Evolutionary conservation across 1,284 basidiomycete species (phyloP), one percentile per base, ranked within the genome.

Genomic region (Apiotrichum sp.): DNA sequence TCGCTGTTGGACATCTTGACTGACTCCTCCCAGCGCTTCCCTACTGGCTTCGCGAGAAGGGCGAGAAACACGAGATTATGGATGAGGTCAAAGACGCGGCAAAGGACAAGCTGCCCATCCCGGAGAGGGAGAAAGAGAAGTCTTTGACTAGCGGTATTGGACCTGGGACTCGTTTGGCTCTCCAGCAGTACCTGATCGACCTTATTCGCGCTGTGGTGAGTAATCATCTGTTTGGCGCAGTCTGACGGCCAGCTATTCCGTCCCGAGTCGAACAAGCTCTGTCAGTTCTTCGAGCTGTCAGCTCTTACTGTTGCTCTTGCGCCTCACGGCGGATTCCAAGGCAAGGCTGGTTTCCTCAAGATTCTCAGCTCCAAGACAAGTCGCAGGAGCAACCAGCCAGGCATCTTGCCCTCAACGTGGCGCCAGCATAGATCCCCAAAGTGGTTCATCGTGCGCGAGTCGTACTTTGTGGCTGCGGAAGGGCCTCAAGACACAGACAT

Each of bases 401-500:
- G 68, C 61, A 62, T 68, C 56, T 71, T 62, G 10, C 78, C 64
- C 39, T 70, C 53, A 52, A 78, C 67, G 63, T 88, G 89, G 85
- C 81, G 78, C 55, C 82, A 84, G 54, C 84, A 82, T 63, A 85
- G 84, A 63, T 82, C 86, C 59, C 84, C 84, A 43, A 85, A 87
- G 58, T 98, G 96, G 96, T 97, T 93, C 75, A 85, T 91, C 47
- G 85, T 98, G 3, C 82, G 95, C 29, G 95, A 98, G 65, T 90
- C 89, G 66, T 98, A 93, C 75, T 80, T 98, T 22, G 88, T 95
- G 29, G 85, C 87, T 1, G 82, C 93, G 33, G 84, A 89, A 62
- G 89, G 96, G 62, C 88, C 90, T 33, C 91, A 91, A 61, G 64
- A 92, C 86, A 79, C 86, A 4, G 80, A 81, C 36, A 79, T 97